Conservation (phyloP, 2,329 filamentous ascomycete species). For the Penicillium sp. region DNA sequence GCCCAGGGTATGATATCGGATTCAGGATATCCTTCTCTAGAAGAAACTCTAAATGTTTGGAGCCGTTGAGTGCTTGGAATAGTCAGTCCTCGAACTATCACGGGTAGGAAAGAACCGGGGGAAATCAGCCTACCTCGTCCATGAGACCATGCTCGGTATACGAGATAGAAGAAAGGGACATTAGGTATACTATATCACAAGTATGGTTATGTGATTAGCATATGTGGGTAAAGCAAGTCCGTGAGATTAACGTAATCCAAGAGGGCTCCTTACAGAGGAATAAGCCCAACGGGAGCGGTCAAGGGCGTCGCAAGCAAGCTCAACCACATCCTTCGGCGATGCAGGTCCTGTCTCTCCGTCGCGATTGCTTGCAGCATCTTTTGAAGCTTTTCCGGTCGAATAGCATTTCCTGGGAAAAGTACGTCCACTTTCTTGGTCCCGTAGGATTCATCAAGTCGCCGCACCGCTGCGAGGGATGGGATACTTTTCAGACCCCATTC, state of each 20-base stretch:
- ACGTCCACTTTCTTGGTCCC: slow-evolving; percentile 58
- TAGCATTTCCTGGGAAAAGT: slow-evolving; percentile 63
- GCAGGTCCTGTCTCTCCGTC: slow-evolving; percentile 69
- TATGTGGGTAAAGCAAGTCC: too few relatives aligned
- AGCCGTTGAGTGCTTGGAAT: slow-evolving; percentile 61
- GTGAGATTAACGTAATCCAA: too few relatives aligned
- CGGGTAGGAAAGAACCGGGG: too few relatives aligned
- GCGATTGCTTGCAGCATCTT: slow-evolving; percentile 61
- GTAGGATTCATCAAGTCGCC: slow-evolving; percentile 55
- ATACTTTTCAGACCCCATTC: slow-evolving; percentile 98
- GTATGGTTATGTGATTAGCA: too few relatives aligned
- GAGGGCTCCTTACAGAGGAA: too few relatives aligned
- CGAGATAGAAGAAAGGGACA: slow-evolving; percentile 91
- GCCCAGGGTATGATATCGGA: slow-evolving; percentile 54
- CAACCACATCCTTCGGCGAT: slow-evolving; percentile 68
- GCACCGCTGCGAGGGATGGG: slow-evolving; percentile 64
- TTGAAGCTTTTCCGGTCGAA: slow-evolving; percentile 56
- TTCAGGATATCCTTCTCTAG: slow-evolving; percentile 62
- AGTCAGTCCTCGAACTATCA: slow-evolving; percentile 20
- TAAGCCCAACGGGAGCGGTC: too few relatives aligned
- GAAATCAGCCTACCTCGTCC: too few relatives aligned
- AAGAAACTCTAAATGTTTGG: slow-evolving; percentile 74
- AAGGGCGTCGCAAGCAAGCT: slow-evolving; percentile 65
- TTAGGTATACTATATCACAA: slow-evolving; percentile 53
- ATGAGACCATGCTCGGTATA: slow-evolving; percentile 82